Evolutionary conservation across 192 early-diverging fungal species (phyloP).

Genomic region (Backusella morwellensis): DNA sequence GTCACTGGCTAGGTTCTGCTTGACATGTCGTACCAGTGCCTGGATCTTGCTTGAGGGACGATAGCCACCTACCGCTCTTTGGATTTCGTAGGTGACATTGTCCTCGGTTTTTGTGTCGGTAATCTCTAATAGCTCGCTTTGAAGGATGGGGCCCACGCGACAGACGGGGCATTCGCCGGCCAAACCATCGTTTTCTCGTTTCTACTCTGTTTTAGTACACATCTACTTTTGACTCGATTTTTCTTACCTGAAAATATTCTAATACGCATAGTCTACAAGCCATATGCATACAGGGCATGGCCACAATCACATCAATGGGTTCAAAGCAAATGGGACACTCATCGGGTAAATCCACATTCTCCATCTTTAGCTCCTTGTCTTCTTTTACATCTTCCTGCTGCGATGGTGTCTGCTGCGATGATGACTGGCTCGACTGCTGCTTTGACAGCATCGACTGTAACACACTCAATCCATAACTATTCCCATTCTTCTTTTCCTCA

Average conservation of each 20-base stretch:
- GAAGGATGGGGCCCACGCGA: slow-evolving; percentile 44
- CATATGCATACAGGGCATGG: slow-evolving; percentile 58
- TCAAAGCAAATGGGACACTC: slow-evolving; percentile 62
- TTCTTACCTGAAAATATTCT: slow-evolving; percentile 48
- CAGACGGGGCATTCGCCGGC: slow-evolving; percentile 56
- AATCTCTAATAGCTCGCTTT: slow-evolving; percentile 44
- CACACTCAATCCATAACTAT: not conserved
- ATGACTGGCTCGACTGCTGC: not conserved
- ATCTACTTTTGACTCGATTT: not conserved
- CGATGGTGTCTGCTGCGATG: not conserved
- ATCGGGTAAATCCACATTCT: not conserved
- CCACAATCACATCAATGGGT: slow-evolving; percentile 40
- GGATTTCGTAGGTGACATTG: slow-evolving; percentile 9
- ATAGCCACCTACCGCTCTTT: slow-evolving; percentile 24
- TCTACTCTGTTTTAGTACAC: slow-evolving; percentile 18
- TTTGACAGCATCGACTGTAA: not conserved
- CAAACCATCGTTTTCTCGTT: slow-evolving; percentile 41
- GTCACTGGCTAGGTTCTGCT: slow-evolving; percentile 10
- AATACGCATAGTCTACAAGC: slow-evolving; percentile 52
- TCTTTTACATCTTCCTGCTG: not conserved
- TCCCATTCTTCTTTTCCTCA: not conserved
- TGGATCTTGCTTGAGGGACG: slow-evolving; percentile 44
- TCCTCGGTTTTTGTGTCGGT: not conserved
- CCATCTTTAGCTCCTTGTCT: not conserved
- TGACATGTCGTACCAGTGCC: slow-evolving; percentile 44